These are phyloP conservation scores for Talaromyces ruber DNA, from an alignment of 495 filamentous ascomycete genomes.

Conservation along the genomic window DNA sequence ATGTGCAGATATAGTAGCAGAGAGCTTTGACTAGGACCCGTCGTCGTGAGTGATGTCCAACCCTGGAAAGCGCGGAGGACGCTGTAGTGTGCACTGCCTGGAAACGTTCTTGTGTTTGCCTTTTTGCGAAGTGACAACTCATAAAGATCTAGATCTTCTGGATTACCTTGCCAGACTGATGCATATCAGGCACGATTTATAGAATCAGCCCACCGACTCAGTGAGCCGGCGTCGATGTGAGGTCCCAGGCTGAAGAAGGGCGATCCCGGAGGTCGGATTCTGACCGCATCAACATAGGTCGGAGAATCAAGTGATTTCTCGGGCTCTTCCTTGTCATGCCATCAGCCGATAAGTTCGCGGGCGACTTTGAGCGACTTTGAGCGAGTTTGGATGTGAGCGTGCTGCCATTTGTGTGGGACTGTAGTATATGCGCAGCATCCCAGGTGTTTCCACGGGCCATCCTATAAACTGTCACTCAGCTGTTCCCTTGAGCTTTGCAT, in stretches of 20 bases:
- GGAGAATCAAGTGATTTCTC: not conserved
- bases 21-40: not conserved
- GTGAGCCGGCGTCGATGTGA: not conserved
- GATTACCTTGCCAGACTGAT: too few relatives aligned
- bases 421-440: not conserved
- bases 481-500: not conserved
- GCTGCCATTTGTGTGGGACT: not conserved
- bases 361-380: not conserved
- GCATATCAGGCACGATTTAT: too few relatives aligned
- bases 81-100: not conserved
- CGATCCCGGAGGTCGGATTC: not conserved
- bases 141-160: too few relatives aligned
- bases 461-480: not conserved
- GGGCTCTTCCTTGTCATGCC: not conserved
- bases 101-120: not conserved
- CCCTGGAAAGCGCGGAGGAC: not conserved
- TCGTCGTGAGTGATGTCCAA: not conserved
- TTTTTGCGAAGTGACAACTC: not conserved
- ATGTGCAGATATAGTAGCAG: not conserved
- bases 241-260: not conserved
- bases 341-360: not conserved
- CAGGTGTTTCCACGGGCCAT: not conserved
- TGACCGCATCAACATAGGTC: not conserved
- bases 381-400: not conserved
- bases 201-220: not conserved